Evolutionary conservation across 805 yeast genomes (phyloP).

Genomic region (Hanseniaspora vineae): DNA sequence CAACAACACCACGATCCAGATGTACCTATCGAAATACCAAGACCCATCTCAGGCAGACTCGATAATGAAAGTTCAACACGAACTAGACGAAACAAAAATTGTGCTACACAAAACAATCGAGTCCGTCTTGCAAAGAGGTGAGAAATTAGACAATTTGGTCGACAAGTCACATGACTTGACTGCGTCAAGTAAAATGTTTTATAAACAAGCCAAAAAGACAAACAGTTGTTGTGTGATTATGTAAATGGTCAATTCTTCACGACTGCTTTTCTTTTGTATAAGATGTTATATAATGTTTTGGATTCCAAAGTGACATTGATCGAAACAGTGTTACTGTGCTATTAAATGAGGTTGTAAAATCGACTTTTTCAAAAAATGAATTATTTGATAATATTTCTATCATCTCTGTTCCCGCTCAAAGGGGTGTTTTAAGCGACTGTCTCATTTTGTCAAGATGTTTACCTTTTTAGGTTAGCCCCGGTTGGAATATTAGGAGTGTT

Average conservation of each 20-base stretch:
- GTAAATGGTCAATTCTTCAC: too few relatives aligned
- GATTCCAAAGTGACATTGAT: too few relatives aligned
- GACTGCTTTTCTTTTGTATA: not conserved
- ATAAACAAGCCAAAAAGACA: conserved; percentile 92
- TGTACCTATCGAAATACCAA: conserved; percentile 73
- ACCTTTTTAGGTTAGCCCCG: too few relatives aligned
- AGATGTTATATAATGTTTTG: not conserved
- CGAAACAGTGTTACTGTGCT: too few relatives aligned
- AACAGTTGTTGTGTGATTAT: conserved; percentile 78
- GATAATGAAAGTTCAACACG: conserved; percentile 93
- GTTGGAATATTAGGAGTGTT: too few relatives aligned
- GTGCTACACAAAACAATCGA: conserved; percentile 94
- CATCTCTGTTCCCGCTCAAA: too few relatives aligned
- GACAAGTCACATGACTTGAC: conserved; percentile 92
- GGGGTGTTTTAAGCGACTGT: too few relatives aligned
- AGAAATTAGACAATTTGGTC: conserved; percentile 83
- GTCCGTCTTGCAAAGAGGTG: conserved; percentile 89
- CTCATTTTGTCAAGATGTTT: too few relatives aligned
- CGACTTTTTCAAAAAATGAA: too few relatives aligned
- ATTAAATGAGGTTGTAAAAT: too few relatives aligned
- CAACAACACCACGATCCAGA: conserved; percentile 24
- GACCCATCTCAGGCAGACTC: conserved; percentile 97
- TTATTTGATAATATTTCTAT: too few relatives aligned
- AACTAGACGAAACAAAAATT: conserved; percentile 93
- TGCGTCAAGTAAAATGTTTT: conserved; percentile 81